These are phyloP conservation scores for Elongisporangium anandrum DNA, from an alignment of 352 stramenopile genomes.

Conservation along the genomic window DNA sequence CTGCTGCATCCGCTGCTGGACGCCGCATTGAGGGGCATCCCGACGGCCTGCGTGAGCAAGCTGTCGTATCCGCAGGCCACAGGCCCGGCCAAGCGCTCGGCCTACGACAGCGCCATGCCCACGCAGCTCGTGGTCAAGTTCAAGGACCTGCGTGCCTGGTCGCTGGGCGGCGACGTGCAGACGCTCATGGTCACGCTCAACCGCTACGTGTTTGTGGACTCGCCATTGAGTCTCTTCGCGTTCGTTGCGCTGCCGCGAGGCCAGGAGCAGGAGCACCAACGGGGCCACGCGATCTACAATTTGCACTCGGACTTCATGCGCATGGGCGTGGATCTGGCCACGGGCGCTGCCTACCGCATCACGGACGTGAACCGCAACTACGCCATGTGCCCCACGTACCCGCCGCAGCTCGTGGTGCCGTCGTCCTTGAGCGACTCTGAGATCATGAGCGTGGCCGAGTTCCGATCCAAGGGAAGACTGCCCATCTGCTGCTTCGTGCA, in stretches of 20 bases:
- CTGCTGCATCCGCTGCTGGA: slow-evolving; percentile 60
- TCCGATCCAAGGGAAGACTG: slow-evolving; percentile 77
- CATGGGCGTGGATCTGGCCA: slow-evolving; percentile 59
- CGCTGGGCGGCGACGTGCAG: slow-evolving; percentile 51
- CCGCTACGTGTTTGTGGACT: slow-evolving; percentile 67
- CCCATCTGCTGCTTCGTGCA: slow-evolving; percentile 84
- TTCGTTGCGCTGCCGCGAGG: slow-evolving; percentile 28
- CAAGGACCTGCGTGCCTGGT: slow-evolving; percentile 73
- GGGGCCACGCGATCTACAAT: slow-evolving; percentile 59
- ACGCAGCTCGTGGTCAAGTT: slow-evolving; percentile 75
- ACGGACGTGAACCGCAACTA: slow-evolving; percentile 68
- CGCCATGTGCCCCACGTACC: slow-evolving; percentile 79
- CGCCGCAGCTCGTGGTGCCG: slow-evolving; percentile 68
- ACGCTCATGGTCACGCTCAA: slow-evolving; percentile 69
- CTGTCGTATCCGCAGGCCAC: slow-evolving; percentile 66
- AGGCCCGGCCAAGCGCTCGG: slow-evolving; percentile 18
- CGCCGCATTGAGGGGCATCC: slow-evolving; percentile 53
- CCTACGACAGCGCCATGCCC: slow-evolving; percentile 27
- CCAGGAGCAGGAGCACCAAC: slow-evolving; percentile 22
- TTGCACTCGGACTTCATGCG: slow-evolving; percentile 59
- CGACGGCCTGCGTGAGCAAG: slow-evolving; percentile 53
- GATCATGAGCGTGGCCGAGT: slow-evolving; percentile 62
- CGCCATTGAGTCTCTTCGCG: slow-evolving; percentile 63
- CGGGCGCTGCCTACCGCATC: slow-evolving; percentile 28
- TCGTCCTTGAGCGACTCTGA: slow-evolving; percentile 54